Conservation (phyloP, 1,284 basidiomycete species). For the Phlebopus sp. region DNA sequence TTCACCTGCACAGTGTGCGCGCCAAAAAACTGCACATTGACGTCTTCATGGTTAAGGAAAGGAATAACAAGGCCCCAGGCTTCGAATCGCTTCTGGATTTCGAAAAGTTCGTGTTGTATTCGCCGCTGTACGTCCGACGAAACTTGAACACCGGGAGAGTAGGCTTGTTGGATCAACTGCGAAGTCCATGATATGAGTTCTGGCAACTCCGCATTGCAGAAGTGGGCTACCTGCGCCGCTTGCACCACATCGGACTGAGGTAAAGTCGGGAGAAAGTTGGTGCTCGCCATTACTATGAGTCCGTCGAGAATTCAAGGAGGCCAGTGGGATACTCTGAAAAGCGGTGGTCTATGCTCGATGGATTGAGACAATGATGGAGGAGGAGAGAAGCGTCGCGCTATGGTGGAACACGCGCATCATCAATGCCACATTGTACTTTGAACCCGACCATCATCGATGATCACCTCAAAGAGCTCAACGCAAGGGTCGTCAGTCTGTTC, state of each 20-base stretch:
- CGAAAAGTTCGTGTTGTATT: conserved; percentile 70
- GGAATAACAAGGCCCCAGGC: conserved; percentile 81
- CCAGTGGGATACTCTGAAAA: background rate
- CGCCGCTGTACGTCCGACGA: conserved; percentile 58
- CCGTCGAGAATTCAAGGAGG: background rate
- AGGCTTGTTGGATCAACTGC: conserved; percentile 61
- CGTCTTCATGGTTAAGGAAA: conserved; percentile 64
- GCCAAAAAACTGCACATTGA: conserved; percentile 88
- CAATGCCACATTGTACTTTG: no score
- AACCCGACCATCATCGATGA: no score
- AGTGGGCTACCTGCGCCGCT: conserved; percentile 33
- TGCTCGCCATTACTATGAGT: conserved; percentile 17
- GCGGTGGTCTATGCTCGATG: background rate
- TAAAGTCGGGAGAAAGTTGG: conserved; percentile 29
- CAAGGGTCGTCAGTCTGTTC: no score
- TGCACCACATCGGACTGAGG: conserved; percentile 30
- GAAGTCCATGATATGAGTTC: conserved; percentile 11
- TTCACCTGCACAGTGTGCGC: conserved; percentile 90
- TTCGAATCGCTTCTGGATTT: conserved; percentile 67
- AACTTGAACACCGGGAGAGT: conserved; percentile 46
- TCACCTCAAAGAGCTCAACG: no score
- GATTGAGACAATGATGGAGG: background rate
- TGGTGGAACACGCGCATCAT: background rate
- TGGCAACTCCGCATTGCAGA: conserved; percentile 6
- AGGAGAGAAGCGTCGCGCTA: background rate